Percentiles rank a stretch among this genome's conserved stretches.
phyloP scores from a whole-genome alignment of 2,329 filamentous ascomycete genomes.

The Leptographium radiaticola region DNA sequence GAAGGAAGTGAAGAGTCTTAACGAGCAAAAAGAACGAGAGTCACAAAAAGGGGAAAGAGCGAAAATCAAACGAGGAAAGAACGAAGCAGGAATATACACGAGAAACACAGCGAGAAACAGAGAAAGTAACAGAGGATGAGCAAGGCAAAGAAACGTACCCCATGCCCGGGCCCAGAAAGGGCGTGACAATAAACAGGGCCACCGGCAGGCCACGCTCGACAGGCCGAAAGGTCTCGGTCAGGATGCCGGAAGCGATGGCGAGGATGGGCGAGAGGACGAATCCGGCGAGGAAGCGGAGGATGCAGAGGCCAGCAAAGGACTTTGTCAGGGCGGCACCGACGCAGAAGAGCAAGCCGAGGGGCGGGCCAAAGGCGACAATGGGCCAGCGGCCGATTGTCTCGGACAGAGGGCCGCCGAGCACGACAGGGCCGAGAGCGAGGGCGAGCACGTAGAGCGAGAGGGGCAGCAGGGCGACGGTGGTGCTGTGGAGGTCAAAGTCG shows the following conservation, averaged over 20 bases:
- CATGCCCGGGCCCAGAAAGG: conserved; percentile 38
- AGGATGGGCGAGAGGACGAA: conserved; percentile 35
- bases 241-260: conserved; percentile 33
- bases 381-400: conserved; percentile 42
- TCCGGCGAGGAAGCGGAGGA: conserved; percentile 44
- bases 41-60: too few relatives aligned
- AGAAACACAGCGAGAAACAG: not conserved
- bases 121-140: not conserved
- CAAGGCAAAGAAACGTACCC: conserved; percentile 22
- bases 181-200: conserved; percentile 33
- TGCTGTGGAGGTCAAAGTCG: conserved; percentile 36
- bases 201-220: conserved; percentile 28
- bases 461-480: conserved; percentile 43
- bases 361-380: conserved; percentile 34
- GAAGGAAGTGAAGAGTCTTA: too few relatives aligned
- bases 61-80: too few relatives aligned
- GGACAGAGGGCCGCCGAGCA: conserved; percentile 44
- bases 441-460: conserved; percentile 48
- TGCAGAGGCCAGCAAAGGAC: conserved; percentile 32
- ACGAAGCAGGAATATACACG: too few relatives aligned
- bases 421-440: conserved; percentile 44
- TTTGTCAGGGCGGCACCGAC: conserved; percentile 36
- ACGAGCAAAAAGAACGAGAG: too few relatives aligned
- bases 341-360: conserved; percentile 39
- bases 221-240: conserved; percentile 33